Base-by-base conservation (phyloP, 2,329 filamentous ascomycete species). In the Fusarium haematococcum region DNA sequence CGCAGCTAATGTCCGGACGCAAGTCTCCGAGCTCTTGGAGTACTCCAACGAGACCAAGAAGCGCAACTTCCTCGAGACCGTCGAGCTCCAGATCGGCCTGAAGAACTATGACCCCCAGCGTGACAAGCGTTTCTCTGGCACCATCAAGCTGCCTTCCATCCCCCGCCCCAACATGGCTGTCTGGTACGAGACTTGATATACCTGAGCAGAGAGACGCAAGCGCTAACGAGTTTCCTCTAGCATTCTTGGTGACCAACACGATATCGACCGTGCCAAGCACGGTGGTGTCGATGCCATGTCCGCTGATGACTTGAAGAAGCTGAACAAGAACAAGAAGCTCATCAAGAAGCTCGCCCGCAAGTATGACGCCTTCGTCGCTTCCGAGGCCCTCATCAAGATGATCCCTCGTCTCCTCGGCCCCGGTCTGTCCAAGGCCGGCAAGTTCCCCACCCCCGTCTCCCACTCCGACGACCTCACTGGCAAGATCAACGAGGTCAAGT, bases 271-370 rank as follows among this genome's bases (percentile, higher is more conserved):
- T 91, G 96, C 97, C 85, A 99, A 99, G 93, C 97, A 99, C 91
- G 94, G 95, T 84, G 96, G 95, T 86, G 92, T 98, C 81, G 97
- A 99, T 85, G 95, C 96, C 89, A 98, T 98, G 97, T 97, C 94
- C 83, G 88, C 94, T 79, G 97, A 99, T 83, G 97, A 99, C 88
- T 89, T 99, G 89, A 99, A 99, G 94, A 99, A 99, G 94, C 95
- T 99, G 81, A 99, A 99, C 94, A 99, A 99, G 95, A 99, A 99
- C 95, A 98, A 99, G 94, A 99, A 99, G 94, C 93, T 98, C 84
- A 98, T 99, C 93, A 99, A 99, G 95, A 99, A 99, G 94, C 94
- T 99, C 80, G 97, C 97, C 77, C 95, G 95, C 92, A 99, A 99
- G 91, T 98, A 99, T 93, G 97, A 99, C 88, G 97, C 97, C 81